phyloP scores from a whole-genome alignment of 768 basidiomycete genomes.

The Boletus coccyginus region DNA sequence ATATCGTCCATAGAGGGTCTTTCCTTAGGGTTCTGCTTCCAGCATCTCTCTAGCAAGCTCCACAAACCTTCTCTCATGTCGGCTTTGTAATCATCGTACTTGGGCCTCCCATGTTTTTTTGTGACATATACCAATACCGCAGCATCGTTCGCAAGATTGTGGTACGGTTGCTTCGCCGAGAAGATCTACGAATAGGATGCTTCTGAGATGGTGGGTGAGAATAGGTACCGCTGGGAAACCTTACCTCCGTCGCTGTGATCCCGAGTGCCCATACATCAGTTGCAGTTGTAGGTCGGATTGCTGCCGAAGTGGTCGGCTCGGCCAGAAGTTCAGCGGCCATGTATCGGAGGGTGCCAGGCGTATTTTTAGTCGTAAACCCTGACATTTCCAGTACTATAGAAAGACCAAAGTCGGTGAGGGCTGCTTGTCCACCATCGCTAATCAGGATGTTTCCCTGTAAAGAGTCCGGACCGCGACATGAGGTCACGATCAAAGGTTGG shows the following conservation, averaged over 20 bases:
- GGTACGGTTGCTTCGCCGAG: slow-evolving; percentile 22
- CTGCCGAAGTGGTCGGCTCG: slow-evolving; percentile 11
- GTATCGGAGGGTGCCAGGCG: slow-evolving; percentile 38
- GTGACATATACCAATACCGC: slow-evolving; percentile 19
- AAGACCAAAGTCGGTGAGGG: slow-evolving; percentile 40
- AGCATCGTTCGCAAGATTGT: slow-evolving; percentile 10
- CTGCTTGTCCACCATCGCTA: slow-evolving; percentile 29
- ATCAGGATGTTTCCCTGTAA: slow-evolving; percentile 38
- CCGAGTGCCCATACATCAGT: slow-evolving; percentile 39
- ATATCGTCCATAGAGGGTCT: slow-evolving; percentile 15
- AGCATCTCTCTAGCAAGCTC: slow-evolving; percentile 19
- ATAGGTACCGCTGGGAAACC: neutral
- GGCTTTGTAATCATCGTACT: slow-evolving; percentile 17
- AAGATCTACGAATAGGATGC: slow-evolving; percentile 17
- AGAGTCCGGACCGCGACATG: neutral
- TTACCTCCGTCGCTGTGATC: slow-evolving; percentile 37
- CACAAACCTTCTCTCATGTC: slow-evolving; percentile 20
- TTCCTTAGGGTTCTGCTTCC: slow-evolving; percentile 10
- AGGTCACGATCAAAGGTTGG: neutral
- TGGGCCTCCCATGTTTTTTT: slow-evolving; percentile 6
- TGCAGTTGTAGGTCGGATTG: slow-evolving; percentile 21
- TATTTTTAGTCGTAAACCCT: slow-evolving; percentile 35
- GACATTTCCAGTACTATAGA: slow-evolving; percentile 34
- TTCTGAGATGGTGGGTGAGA: neutral
- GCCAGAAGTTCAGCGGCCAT: slow-evolving; percentile 38